Evolutionary conservation across 352 stramenopile species (phyloP).

Genomic region (Globisporangium cylindrosporum): DNA sequence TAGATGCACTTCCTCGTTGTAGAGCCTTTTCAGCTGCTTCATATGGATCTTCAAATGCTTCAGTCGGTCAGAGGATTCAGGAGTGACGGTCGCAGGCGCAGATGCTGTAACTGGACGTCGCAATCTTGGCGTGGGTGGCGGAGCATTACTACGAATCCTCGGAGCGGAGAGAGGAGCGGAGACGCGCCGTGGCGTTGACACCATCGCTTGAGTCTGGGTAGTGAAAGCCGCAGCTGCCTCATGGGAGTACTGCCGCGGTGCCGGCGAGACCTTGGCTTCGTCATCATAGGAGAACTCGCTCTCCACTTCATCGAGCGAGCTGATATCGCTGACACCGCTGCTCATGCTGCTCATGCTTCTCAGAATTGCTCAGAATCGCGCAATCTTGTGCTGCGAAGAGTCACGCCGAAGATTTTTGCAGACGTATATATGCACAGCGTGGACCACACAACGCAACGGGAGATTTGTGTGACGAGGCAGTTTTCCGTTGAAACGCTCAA

Average conservation of each 20-base stretch:
- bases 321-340: conserved; percentile 2
- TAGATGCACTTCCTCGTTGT: conserved; percentile 42
- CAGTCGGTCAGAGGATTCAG: conserved; percentile 22
- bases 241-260: not conserved
- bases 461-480: not conserved
- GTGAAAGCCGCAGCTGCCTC: not conserved
- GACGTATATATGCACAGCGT: not conserved
- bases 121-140: not conserved
- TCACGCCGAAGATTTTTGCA: not conserved
- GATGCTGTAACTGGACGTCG: conserved; percentile 5
- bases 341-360: not conserved
- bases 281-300: conserved; percentile 10
- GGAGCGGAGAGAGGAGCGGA: not conserved
- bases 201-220: not conserved
- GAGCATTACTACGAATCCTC: not conserved
- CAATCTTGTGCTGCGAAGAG: conserved; percentile 7
- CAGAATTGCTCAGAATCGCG: not conserved
- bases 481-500: not conserved
- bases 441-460: not conserved
- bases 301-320: conserved; percentile 14
- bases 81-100: not conserved
- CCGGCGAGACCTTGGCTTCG: conserved; percentile 10
- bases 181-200: not conserved
- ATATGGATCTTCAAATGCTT: conserved; percentile 49
- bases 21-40: conserved; percentile 47